Evolutionary conservation across 305 asterid genomes (phyloP).

Genomic region (Fraxinus nigra): DNA sequence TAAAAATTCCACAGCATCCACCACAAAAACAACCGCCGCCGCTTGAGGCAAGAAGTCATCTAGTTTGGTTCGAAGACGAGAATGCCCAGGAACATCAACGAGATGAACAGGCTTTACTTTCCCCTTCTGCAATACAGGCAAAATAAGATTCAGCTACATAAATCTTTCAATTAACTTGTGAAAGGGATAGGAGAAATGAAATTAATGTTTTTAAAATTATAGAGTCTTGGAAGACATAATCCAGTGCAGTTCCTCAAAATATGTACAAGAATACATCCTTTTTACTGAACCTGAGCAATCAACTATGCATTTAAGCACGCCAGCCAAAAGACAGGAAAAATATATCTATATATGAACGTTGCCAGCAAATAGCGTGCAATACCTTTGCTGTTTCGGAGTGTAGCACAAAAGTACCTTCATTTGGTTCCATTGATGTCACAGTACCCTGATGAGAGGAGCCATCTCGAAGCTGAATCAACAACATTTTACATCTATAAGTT

Average conservation of each 20-base stretch:
- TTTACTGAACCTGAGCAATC: neutral
- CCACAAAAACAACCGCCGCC: constrained; percentile 74
- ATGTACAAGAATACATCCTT: neutral
- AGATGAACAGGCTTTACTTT: constrained; percentile 60
- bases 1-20: constrained; percentile 82
- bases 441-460: constrained; percentile 81
- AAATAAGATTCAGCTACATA: constrained; percentile 7
- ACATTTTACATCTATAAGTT: constrained; percentile 7
- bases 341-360: neutral
- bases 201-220: neutral
- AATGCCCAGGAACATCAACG: constrained; percentile 85
- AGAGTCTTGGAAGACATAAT: neutral
- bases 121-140: constrained; percentile 43
- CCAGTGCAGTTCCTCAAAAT: constrained; percentile 1
- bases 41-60: constrained; percentile 71
- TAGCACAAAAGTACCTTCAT: constrained; percentile 59
- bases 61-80: constrained; percentile 66
- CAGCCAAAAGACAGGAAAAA: neutral
- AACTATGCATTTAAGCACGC: constrained; percentile 1
- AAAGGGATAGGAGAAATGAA: neutral
- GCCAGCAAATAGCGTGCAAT: constrained; percentile 10
- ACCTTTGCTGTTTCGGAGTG: constrained; percentile 70
- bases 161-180: neutral
- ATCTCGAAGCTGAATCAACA: constrained; percentile 59
- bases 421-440: constrained; percentile 83